phyloP scores from a whole-genome alignment of 805 yeast genomes.

The Wickerhamomyces sydowiorum region DNA sequence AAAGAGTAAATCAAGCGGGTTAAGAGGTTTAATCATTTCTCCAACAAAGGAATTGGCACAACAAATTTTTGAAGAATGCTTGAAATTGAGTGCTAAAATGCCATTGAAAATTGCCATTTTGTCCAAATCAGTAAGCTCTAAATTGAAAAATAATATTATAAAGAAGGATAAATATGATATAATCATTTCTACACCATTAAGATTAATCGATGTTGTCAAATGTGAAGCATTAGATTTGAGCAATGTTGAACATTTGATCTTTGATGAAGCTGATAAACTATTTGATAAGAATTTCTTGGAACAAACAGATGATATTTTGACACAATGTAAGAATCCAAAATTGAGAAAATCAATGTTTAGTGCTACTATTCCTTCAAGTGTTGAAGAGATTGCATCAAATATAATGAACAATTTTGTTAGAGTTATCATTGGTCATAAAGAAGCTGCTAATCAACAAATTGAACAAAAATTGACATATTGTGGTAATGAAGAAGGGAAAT shows the following conservation, averaged over 20 bases:
- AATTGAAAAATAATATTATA: slow-evolving; percentile 56
- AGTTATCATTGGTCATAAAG: slow-evolving; percentile 87
- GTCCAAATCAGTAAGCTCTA: slow-evolving; percentile 65
- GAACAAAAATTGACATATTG: slow-evolving; percentile 81
- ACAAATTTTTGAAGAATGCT: slow-evolving; percentile 73
- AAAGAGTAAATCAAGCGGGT: slow-evolving; percentile 28
- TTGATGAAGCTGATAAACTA: slow-evolving; percentile 95
- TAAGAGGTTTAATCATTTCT: slow-evolving; percentile 75
- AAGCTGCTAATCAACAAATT: slow-evolving; percentile 81
- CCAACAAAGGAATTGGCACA: slow-evolving; percentile 94
- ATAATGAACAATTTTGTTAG: slow-evolving; percentile 77
- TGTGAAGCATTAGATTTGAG: slow-evolving; percentile 54
- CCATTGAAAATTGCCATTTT: slow-evolving; percentile 55
- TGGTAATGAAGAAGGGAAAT: slow-evolving; percentile 94
- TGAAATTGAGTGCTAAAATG: slow-evolving; percentile 40
- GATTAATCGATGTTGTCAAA: slow-evolving; percentile 75
- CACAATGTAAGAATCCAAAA: slow-evolving; percentile 36
- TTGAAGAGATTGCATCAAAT: slow-evolving; percentile 79
- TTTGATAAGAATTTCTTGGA: slow-evolving; percentile 83
- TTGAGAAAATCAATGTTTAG: slow-evolving; percentile 73
- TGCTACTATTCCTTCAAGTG: slow-evolving; percentile 92
- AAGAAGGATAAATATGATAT: slow-evolving; percentile 67
- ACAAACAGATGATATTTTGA: slow-evolving; percentile 83
- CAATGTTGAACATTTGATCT: slow-evolving; percentile 65
- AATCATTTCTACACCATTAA: slow-evolving; percentile 79